phyloP scores from a whole-genome alignment of 441 rosid genomes.

The Lepidium campestre region DNA sequence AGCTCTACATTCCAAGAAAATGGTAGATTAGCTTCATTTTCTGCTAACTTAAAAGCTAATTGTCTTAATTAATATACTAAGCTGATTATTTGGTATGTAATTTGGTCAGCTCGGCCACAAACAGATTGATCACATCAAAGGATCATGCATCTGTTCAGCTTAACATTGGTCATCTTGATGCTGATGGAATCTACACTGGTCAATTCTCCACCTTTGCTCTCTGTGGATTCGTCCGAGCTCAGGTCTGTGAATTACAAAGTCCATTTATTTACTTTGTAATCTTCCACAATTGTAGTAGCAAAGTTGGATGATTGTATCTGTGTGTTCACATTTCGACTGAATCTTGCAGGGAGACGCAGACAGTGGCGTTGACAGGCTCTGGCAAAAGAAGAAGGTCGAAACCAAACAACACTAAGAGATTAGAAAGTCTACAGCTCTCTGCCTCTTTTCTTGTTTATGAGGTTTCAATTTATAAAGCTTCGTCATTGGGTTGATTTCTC shows the following conservation, averaged over 20 bases:
- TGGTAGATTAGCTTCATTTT: conserved; percentile 33
- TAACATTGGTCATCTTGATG: conserved; percentile 83
- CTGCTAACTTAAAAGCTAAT: neutral
- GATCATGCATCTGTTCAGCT: conserved; percentile 93
- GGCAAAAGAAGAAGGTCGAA: conserved; percentile 82
- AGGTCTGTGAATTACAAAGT: conserved; percentile 35
- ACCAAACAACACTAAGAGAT: conserved; percentile 31
- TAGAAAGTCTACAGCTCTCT: neutral
- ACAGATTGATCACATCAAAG: conserved; percentile 85
- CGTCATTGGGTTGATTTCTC: neutral
- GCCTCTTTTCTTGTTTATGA: neutral
- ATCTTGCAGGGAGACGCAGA: conserved; percentile 82
- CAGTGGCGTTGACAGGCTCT: conserved; percentile 80
- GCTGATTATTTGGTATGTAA: too few species aligned
- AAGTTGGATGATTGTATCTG: neutral
- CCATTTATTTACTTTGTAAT: neutral
- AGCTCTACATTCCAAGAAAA: conserved; percentile 88
- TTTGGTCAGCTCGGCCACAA: conserved; percentile 91
- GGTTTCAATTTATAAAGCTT: neutral
- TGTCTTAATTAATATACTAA: neutral
- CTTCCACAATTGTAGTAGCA: neutral
- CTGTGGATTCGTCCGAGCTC: conserved; percentile 79
- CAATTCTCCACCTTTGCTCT: conserved; percentile 77
- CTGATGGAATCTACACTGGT: conserved; percentile 62
- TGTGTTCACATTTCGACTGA: neutral